Evolutionary conservation across 2,329 filamentous ascomycete species (phyloP), one percentile per base, ranked within the genome.

Genomic region (Cordyceps cateniannulata): DNA sequence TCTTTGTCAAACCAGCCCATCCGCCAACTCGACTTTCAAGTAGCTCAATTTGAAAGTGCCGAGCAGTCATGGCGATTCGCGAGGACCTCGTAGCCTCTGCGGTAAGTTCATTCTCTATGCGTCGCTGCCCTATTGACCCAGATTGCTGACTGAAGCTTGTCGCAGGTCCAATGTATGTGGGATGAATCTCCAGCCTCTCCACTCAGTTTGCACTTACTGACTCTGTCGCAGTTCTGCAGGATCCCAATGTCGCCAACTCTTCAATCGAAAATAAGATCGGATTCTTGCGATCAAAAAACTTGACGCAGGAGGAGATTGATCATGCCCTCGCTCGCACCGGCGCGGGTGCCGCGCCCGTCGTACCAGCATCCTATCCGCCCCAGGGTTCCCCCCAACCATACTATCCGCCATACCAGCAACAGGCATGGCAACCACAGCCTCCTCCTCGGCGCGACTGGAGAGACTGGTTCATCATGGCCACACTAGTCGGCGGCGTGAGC

Each of bases 401-500:
- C 70, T 80, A 75, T 65, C 79, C 76, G 63, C 75, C 76, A 42
- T 81, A 81, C 60, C 75, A 79, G 54, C 80, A 80, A 63, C 76
- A 81, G 62, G 77, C 80, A 66, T 87, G 84, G 84, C 84, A 85
- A 68, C 79, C 79, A 3, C 81, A 81, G 1, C 79, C 82, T 60
- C 76, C 86, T 2, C 92, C 92, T 3, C 87, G 86, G 71, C 82
- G 95, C 70, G 95, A 99, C 76, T 99, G 95, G 95, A 85, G 96
- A 63, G 95, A 99, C 72, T 98, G 92, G 90, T 99, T 99, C 76
- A 98, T 99, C 75, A 96, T 98, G 91, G 95, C 95, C 8, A 99
- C 95, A 0, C 90, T 98, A 14, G 88, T 96, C 64, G 89, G 92
- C 61, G 91, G 93, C 53, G 87, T 97, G 22, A 84, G 91, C 44